phyloP scores from a whole-genome alignment of 148 eudicot genomes.

The Chenopodium formosanum region DNA sequence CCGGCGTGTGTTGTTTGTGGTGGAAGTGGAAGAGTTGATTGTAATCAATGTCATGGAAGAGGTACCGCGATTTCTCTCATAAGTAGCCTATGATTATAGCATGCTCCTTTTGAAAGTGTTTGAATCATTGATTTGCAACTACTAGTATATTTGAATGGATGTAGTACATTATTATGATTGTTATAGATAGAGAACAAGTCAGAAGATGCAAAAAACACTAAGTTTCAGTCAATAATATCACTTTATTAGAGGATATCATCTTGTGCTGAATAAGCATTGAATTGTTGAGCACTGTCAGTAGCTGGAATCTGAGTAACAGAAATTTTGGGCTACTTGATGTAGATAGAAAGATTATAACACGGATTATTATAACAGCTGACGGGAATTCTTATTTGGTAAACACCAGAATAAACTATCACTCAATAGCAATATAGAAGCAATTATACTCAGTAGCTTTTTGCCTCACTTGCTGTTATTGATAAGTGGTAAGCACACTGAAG shows the following conservation, averaged over 20 bases:
- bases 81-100: no score
- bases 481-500: background rate
- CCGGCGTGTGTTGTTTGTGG: slow-evolving; percentile 66
- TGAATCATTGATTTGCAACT: background rate
- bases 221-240: background rate
- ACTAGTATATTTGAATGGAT: background rate
- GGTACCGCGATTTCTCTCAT: slow-evolving; percentile 40
- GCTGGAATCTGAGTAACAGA: background rate
- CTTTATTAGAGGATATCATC: background rate
- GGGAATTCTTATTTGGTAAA: background rate
- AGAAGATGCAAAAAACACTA: background rate
- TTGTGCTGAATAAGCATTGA: no score
- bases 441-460: background rate
- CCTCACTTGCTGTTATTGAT: background rate
- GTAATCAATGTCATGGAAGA: slow-evolving; percentile 62
- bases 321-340: background rate
- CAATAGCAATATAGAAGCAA: background rate
- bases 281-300: background rate
- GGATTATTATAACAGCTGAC: background rate
- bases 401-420: background rate
- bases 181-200: background rate
- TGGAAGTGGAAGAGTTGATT: slow-evolving; percentile 77
- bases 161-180: background rate
- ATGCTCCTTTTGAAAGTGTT: background rate
- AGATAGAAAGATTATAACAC: background rate